Conservation (phyloP, 208 protist genomes). For the Leishmania braziliensis region DNA sequence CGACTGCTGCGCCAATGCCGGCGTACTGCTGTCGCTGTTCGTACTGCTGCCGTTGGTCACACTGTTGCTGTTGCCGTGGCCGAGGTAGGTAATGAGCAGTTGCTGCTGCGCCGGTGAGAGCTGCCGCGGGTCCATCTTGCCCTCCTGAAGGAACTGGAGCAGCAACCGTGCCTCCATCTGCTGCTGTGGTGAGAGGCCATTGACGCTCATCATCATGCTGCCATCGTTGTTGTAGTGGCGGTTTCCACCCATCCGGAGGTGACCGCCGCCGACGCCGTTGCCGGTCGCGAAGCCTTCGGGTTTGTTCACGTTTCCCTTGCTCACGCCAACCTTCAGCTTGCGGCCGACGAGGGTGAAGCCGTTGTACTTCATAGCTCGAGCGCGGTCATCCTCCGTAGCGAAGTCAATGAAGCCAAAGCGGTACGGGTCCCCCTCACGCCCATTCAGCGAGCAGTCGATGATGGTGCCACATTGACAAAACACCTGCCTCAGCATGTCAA, state of each 20-base stretch:
- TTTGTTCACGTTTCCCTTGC: conserved; percentile 83
- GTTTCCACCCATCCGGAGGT: conserved; percentile 6
- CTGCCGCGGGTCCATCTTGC: conserved; percentile 63
- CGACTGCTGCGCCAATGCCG: background rate
- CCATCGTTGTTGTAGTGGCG: conserved; percentile 1
- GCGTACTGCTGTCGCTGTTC: conserved; percentile 5
- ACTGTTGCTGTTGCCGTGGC: conserved; percentile 5
- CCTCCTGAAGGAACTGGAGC: conserved; percentile 73
- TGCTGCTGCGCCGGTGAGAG: conserved; percentile 63
- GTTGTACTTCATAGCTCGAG: conserved; percentile 85
- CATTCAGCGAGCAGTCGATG: conserved; percentile 87
- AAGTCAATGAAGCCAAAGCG: conserved; percentile 92
- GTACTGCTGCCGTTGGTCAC: background rate
- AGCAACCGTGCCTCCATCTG: conserved; percentile 62
- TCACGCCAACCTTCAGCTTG: conserved; percentile 84
- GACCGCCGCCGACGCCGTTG: conserved; percentile 19
- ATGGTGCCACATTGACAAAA: conserved; percentile 85
- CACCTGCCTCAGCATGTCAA: conserved; percentile 79
- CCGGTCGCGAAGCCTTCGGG: conserved; percentile 27
- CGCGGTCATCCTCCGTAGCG: conserved; percentile 73
- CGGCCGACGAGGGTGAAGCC: conserved; percentile 77
- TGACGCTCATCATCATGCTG: conserved; percentile 6
- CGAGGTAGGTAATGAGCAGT: conserved; percentile 28
- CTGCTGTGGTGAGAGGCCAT: conserved; percentile 43
- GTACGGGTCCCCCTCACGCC: conserved; percentile 73